Conservation (phyloP, 2,329 filamentous ascomycete genomes). For the Elsinoe ampelina region DNA sequence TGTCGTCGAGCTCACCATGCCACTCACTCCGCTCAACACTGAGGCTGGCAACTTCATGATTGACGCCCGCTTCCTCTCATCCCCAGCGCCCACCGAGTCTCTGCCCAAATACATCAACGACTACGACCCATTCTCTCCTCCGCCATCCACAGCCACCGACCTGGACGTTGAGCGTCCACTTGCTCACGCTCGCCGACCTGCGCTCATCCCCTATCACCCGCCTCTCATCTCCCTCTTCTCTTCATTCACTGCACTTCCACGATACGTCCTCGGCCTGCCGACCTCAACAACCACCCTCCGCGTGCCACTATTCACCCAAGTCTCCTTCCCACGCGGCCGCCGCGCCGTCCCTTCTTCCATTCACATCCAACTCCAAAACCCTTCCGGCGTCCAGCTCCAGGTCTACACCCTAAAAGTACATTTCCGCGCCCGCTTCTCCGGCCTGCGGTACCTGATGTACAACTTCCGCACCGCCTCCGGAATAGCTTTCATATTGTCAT, state of each 20-base stretch:
- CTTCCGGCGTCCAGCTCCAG: constrained; percentile 46
- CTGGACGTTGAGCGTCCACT: constrained; percentile 22
- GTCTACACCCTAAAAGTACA: constrained; percentile 62
- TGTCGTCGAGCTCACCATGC: constrained; percentile 62
- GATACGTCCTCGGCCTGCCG: constrained; percentile 58
- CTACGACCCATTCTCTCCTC: background rate
- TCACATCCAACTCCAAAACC: constrained; percentile 60
- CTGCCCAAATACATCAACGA: constrained; percentile 3
- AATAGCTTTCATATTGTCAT: constrained; percentile 55
- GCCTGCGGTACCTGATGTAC: constrained; percentile 78
- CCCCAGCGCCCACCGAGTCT: constrained; percentile 12
- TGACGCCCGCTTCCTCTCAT: constrained; percentile 57
- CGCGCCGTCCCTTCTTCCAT: constrained; percentile 45
- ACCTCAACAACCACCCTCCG: constrained; percentile 55
- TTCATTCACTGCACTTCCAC: constrained; percentile 54
- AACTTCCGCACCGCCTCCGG: constrained; percentile 65
- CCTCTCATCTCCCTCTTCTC: constrained; percentile 54
- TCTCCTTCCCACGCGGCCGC: constrained; percentile 53
- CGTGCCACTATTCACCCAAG: constrained; percentile 63
- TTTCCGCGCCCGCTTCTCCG: constrained; percentile 65
- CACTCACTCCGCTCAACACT: constrained; percentile 66
- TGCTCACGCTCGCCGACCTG: constrained; percentile 56
- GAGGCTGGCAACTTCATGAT: constrained; percentile 91
- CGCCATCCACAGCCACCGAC: constrained; percentile 14
- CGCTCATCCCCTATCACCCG: constrained; percentile 71